Evolutionary conservation across 208 protist species (phyloP), one percentile per base, ranked within the genome.

Genomic region (Trypanosomatidae sp.): DNA sequence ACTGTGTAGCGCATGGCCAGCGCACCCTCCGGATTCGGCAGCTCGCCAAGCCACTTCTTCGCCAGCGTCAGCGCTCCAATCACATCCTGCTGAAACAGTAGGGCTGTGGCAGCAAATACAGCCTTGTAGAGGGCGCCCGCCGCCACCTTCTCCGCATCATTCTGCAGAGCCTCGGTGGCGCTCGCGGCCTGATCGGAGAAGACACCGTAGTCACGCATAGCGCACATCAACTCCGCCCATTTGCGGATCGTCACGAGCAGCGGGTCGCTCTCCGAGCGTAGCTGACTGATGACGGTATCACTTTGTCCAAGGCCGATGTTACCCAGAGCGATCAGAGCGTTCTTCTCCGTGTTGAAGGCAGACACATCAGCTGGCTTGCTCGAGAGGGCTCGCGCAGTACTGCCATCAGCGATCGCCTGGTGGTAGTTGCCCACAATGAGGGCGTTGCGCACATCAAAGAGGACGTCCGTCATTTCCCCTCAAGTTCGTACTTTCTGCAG

Each of bases 361-460:
- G 55, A 73, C 1, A 93, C 65, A 0, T 94, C 91, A 1, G 90
- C 90, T 7, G 68, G 25, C 53, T 90, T 89, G 22, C 73, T 82
- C 1, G 66, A 66, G 33, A 70, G 81, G n/a, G 81, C 46, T 49
- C 79, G 73, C 7, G 80, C 82, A 13, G 69, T 78, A 66, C 81
- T 88, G 43, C 76, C 88, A 30, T 96, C 91, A 3, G 89, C 84
- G 39, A 98, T 83, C 53, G 83, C 90, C 53, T 93, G 85, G 69
- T 92, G 81, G 71, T 86, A 97, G 84, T 97, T 97, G 50, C 95
- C 95, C 0, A 97, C 74, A 0, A 78, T 78, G n/a, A 98, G 76
- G 60, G 83, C 84, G 67, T 97, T 96, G 55, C 95, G 82, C 43
- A 83, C 88, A 59, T 97, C 93, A 60, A 91, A 97, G 19, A 97